These are phyloP conservation scores for Penicillium riverlandense DNA, from an alignment of 495 filamentous ascomycete species.

Conservation along the genomic window DNA sequence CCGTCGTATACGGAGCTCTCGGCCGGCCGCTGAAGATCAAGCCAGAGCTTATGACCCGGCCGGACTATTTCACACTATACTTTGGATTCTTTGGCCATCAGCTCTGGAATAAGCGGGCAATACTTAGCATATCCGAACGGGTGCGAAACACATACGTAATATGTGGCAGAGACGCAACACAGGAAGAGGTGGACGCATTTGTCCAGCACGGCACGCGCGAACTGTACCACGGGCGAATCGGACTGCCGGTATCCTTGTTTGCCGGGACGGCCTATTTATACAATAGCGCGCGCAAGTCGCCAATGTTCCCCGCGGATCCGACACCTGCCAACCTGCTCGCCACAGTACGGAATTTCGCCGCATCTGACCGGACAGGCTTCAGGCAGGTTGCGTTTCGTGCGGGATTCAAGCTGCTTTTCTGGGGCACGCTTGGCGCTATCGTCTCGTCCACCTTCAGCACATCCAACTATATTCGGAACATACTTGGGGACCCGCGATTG, in stretches of 20 bases:
- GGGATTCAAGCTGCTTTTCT: slow-evolving; percentile 16
- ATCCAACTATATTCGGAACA: slow-evolving; percentile 1
- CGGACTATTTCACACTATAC: slow-evolving; percentile 21
- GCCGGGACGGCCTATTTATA: slow-evolving; percentile 5
- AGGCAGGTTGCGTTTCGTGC: too few relatives aligned
- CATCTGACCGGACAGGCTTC: background rate
- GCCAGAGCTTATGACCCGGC: slow-evolving; percentile 11
- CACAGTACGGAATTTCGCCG: background rate
- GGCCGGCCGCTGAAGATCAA: slow-evolving; percentile 7
- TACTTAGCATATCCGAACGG: slow-evolving; percentile 2
- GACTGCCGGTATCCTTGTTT: slow-evolving; percentile 10
- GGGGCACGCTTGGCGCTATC: slow-evolving; percentile 3
- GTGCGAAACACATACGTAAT: slow-evolving; percentile 13
- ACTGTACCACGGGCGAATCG: slow-evolving; percentile 15
- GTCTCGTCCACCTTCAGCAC: slow-evolving; percentile 4
- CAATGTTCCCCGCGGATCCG: slow-evolving; percentile 4
- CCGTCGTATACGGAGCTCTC: background rate
- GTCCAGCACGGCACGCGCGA: slow-evolving; percentile 11
- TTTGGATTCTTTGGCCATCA: slow-evolving; percentile 20
- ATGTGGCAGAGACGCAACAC: slow-evolving; percentile 20
- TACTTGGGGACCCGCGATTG: slow-evolving; percentile 23
- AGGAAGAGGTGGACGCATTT: slow-evolving; percentile 31
- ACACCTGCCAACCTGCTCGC: background rate
- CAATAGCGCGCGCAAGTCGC: slow-evolving; percentile 1
- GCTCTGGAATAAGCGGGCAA: slow-evolving; percentile 8